Evolutionary conservation across 257 asterid genomes (phyloP), one percentile per base, ranked within the genome.

Genomic region (Leonotis leonurus): DNA sequence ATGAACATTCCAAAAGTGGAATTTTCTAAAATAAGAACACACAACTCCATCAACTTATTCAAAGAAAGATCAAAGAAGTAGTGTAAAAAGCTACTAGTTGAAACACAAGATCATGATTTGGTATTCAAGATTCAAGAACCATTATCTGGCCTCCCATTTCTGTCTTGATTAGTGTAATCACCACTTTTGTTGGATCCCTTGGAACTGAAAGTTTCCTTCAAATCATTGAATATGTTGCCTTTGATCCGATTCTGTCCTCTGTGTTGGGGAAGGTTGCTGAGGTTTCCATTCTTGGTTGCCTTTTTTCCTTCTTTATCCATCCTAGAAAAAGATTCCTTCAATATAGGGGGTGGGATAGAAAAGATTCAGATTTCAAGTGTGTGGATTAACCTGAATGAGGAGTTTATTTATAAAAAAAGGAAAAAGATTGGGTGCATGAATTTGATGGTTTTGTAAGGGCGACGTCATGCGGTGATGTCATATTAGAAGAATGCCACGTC

Each of bases 231-330:
- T 6, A 80, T 76, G 33, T 12, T 62, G 21, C 33, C 51, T 37
- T 49, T 80, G 71, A 80, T 60, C 56, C 20, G 65, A 30, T 78
- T 60, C 41, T 56, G 63, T 5, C 82, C 82, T 57, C 85, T 71
- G 43, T 21, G 60, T 35, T 67, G 79, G 6, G 82, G 84, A 3
- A 50, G 51, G 9, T 21, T 27, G 46, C 27, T 10, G 8, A 16
- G 32, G 5, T 17, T 52, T 27, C 48, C 36, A 6, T 57, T 49
- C 25, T 18, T 32, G 13, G 16, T 48, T 46, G 17, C 30, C 43
- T 68, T 73, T 18, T 65, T 35, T 18, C 25, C 57, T 56, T 69
- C 71, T 16, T 49, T 60, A 33, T 73, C 73, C 70, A 73, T 66
- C 1, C 3, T 20, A 56, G 3, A 32, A 27, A 5, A 16, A 10